A percentile compares a stretch with the other conserved stretches of the same genome.
These are phyloP conservation scores for Lycium ferocissimum DNA, from an alignment of 257 asterid species.

Conservation along the genomic window DNA sequence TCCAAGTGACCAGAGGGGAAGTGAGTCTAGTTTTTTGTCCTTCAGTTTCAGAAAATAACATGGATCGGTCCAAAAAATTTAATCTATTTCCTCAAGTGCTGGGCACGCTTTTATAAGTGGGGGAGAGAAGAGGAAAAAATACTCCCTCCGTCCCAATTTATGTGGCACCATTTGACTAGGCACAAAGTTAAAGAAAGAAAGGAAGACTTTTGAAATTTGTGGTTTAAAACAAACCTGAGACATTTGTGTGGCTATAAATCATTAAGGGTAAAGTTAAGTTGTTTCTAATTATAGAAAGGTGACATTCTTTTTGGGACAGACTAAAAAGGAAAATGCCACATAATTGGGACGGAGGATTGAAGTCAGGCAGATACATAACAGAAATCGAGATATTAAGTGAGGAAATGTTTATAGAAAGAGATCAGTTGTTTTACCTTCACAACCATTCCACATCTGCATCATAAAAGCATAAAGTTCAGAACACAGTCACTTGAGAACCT, in stretches of 20 bases:
- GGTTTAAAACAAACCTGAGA: no score
- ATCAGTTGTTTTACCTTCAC: conserved; percentile 62
- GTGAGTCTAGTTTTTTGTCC: not conserved
- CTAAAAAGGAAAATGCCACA: no score
- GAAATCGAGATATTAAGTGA: conserved; percentile 9
- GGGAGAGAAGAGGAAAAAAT: not conserved
- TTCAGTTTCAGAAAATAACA: not conserved
- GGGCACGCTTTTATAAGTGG: not conserved
- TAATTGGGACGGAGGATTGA: not conserved
- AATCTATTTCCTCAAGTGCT: not conserved
- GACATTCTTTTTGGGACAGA: no score
- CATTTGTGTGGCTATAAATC: no score
- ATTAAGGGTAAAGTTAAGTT: no score
- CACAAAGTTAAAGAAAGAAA: no score
- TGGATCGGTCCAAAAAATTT: no score
- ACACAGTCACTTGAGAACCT: not conserved
- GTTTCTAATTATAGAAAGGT: no score
- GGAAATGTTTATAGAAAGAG: conserved; percentile 9
- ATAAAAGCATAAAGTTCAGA: conserved; percentile 28
- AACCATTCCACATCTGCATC: conserved; percentile 87
- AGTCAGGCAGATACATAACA: not conserved
- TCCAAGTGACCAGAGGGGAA: not conserved
- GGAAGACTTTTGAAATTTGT: no score
- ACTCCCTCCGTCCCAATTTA: no score
- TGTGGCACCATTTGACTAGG: no score